Conservation (phyloP, 2,329 filamentous ascomycete species). For the Gaeumannomyces tritici region DNA sequence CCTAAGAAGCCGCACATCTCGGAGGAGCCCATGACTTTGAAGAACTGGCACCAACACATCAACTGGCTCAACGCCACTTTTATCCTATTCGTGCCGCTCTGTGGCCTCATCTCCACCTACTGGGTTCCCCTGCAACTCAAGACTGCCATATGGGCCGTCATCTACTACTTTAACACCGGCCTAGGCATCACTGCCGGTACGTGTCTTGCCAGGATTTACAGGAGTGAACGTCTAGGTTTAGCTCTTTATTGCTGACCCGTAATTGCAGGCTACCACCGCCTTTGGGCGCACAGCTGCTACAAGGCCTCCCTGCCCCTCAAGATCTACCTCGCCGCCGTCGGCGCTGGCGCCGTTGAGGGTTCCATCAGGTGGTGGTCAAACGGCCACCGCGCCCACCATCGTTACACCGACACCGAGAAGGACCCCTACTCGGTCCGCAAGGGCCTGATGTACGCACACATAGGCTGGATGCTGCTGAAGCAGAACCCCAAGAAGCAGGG, state of each 20-base stretch:
- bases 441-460: constrained; percentile 72
- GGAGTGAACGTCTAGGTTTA: too few species aligned
- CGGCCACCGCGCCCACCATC: constrained; percentile 79
- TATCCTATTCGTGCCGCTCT: constrained; percentile 67
- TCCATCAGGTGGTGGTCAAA: constrained; percentile 85
- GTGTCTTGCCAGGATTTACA: constrained; percentile 14
- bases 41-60: constrained; percentile 87
- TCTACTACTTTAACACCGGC: constrained; percentile 78
- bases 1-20: constrained; percentile 73
- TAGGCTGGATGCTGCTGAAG: constrained; percentile 91
- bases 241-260: constrained; percentile 2
- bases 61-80: constrained; percentile 86
- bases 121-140: constrained; percentile 67
- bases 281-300: constrained; percentile 82
- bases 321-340: constrained; percentile 73
- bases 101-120: constrained; percentile 63
- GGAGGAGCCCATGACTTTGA: constrained; percentile 67
- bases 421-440: constrained; percentile 88
- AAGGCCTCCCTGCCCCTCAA: constrained; percentile 67
- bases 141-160: constrained; percentile 62
- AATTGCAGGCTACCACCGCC: constrained; percentile 58
- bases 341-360: constrained; percentile 75
- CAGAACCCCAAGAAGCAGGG: constrained; percentile 86
- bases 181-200: constrained; percentile 70
- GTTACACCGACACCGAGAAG: constrained; percentile 88